Evolutionary conservation across 1,284 basidiomycete species (phyloP).

Genomic region (Meripilus lineatus): DNA sequence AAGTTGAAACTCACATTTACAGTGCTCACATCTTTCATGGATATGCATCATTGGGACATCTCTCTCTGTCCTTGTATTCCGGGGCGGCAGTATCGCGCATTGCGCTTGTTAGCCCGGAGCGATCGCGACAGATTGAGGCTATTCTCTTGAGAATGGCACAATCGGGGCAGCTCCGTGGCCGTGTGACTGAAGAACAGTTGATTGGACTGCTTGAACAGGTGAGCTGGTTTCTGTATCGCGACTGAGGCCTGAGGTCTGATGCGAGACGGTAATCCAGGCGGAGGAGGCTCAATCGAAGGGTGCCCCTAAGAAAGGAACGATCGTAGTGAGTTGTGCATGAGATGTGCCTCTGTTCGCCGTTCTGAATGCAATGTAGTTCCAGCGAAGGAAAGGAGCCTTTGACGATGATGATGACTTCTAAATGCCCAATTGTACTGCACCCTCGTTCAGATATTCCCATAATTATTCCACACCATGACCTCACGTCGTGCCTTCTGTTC

Average conservation of each 20-base stretch:
- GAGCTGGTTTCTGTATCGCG: constrained; percentile 14
- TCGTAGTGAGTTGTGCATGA: constrained; percentile 50
- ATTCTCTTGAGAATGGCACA: constrained; percentile 90
- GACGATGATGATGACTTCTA: constrained; percentile 76
- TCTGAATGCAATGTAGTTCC: constrained; percentile 46
- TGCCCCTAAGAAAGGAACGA: constrained; percentile 55
- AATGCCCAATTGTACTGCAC: constrained; percentile 40
- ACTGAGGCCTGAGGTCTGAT: constrained; percentile 1
- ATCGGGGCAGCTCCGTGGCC: constrained; percentile 83
- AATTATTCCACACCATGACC: no score
- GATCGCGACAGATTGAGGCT: constrained; percentile 83
- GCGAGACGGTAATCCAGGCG: constrained; percentile 42
- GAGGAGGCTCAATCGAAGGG: constrained; percentile 59
- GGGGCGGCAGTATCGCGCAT: constrained; percentile 87
- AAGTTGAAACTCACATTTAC: not conserved
- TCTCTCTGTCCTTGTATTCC: constrained; percentile 5
- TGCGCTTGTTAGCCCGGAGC: constrained; percentile 85
- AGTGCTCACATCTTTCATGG: not conserved
- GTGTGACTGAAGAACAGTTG: constrained; percentile 85
- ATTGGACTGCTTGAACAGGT: constrained; percentile 94
- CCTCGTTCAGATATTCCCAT: not conserved
- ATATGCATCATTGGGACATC: constrained; percentile 3
- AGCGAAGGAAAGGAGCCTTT: constrained; percentile 59
- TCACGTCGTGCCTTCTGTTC: no score
- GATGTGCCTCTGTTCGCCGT: constrained; percentile 4